Percentiles rank a stretch among this genome's conserved stretches.
These are phyloP conservation scores for Aspergillus tamarii DNA, from an alignment of 2,329 filamentous ascomycete genomes.

Conservation along the genomic window DNA sequence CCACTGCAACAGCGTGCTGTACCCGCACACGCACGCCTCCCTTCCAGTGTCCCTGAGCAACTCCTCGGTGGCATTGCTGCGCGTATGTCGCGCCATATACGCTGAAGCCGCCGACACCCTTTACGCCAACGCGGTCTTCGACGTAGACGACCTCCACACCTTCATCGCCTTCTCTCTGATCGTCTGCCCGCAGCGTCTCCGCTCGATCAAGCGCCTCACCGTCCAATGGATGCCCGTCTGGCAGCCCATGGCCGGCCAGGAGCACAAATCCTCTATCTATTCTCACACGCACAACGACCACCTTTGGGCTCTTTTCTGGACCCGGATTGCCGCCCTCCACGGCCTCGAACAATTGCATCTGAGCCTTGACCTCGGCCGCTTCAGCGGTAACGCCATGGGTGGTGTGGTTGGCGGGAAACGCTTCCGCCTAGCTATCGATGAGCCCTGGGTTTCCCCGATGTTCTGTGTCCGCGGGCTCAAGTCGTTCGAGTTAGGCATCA, in stretches of 20 bases:
- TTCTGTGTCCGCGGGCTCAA: slow-evolving; percentile 32
- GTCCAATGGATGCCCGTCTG: slow-evolving; percentile 41
- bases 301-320: slow-evolving; percentile 38
- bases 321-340: slow-evolving; percentile 22
- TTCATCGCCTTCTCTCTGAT: slow-evolving; percentile 37
- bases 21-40: slow-evolving; percentile 37
- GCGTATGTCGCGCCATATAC: slow-evolving; percentile 40
- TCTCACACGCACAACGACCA: slow-evolving; percentile 41
- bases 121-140: slow-evolving; percentile 35
- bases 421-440: slow-evolving; percentile 29
- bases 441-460: slow-evolving; percentile 36
- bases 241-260: slow-evolving; percentile 36
- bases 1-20: slow-evolving; percentile 27
- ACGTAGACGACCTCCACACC: slow-evolving; percentile 42
- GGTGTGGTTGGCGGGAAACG: slow-evolving; percentile 25
- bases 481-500: slow-evolving; percentile 38
- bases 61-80: slow-evolving; percentile 30
- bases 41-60: slow-evolving; percentile 31
- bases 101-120: slow-evolving; percentile 34
- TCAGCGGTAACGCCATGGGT: slow-evolving; percentile 24
- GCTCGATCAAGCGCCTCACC: slow-evolving; percentile 27
- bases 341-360: slow-evolving; percentile 27
- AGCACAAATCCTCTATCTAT: slow-evolving; percentile 36
- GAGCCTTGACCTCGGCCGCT: slow-evolving; percentile 37
- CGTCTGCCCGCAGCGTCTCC: slow-evolving; percentile 24